A percentile compares a stretch with the other conserved stretches of the same genome.
These are phyloP conservation scores for Primulina eburnea DNA, from an alignment of 257 asterid genomes.

Conservation along the genomic window DNA sequence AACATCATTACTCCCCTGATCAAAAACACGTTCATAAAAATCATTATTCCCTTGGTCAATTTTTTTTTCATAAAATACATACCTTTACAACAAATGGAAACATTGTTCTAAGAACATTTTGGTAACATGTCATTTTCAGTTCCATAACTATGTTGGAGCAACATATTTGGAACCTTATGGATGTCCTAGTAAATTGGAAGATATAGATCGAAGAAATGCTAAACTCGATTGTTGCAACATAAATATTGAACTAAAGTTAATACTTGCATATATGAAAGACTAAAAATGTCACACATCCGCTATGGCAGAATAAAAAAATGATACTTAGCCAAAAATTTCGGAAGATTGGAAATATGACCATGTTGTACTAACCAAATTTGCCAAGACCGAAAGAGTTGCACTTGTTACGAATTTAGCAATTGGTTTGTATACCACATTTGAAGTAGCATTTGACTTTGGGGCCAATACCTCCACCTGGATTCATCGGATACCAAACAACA, in stretches of 20 bases:
- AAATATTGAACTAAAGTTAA: no score
- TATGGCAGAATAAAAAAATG: no score
- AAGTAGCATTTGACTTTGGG: constrained; percentile 30
- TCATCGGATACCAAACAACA: constrained; percentile 17
- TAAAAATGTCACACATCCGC: no score
- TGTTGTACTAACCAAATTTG: constrained; percentile 55
- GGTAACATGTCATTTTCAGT: neutral
- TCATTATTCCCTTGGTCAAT: no score
- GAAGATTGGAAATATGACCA: neutral
- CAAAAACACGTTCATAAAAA: constrained; percentile 6
- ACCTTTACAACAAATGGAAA: neutral
- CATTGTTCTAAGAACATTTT: neutral
- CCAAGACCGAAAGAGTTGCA: constrained; percentile 55
- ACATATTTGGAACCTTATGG: neutral
- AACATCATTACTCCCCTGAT: constrained; percentile 34
- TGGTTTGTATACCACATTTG: constrained; percentile 63
- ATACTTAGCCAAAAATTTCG: neutral
- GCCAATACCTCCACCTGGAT: constrained; percentile 40
- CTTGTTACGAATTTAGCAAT: constrained; percentile 66
- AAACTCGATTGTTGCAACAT: no score
- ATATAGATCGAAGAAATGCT: neutral
- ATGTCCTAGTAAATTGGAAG: neutral
- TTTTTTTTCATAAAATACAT: neutral
- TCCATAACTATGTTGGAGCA: neutral
- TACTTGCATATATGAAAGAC: neutral